Base-by-base conservation (phyloP, 495 filamentous ascomycete species). In the Aspergillus olivimuriae region DNA sequence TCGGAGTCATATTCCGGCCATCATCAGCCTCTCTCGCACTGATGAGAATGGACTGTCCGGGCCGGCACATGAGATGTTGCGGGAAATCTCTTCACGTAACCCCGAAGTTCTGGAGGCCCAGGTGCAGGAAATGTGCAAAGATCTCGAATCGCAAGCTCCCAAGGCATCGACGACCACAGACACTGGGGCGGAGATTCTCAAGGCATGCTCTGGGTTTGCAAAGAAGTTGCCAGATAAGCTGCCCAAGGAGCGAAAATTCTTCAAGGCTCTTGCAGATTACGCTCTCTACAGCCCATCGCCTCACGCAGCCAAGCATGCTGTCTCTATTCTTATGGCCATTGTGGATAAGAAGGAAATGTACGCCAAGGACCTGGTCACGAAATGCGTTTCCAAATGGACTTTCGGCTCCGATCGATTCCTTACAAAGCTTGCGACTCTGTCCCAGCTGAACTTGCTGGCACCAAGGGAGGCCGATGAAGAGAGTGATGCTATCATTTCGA, bases 21-120 rank as follows among this genome's bases (percentile, higher is more conserved):
- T 96, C 50, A 86, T 96, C 73, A 82, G 86, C 43, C 84, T 84
- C 49, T 87, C 89, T 1, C 80, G 85, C 47, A 86, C 81, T 2
- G 84, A 95, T 55, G 83, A 89, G 50, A 77, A 88, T 30, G 77
- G 77, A 1, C 66, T 97, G 47, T 86, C 84, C 12, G 65, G 75
- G 7, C 77, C 86, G 1, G 92, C 92, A 6, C 89, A 96, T 50
- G 88, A 95, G 57, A 77, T 97, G 34, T 74, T 96, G 19, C 91
- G 89, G 55, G 87, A 97, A 55, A 94, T 99, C 22, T 96, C 92
- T 0, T 79, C 83, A 32, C 78, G 77, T 16, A 94, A 89, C 36
- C 90, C 92, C 0, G 84, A 89, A 43, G 78, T 97, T 7, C 84
- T 99, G 61, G 86, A 88, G 61, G 85, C 87, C 1, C 91, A 97